Evolutionary conservation across 73 alveolate genomes (phyloP).

Genomic region (Paramecium caudatum): DNA sequence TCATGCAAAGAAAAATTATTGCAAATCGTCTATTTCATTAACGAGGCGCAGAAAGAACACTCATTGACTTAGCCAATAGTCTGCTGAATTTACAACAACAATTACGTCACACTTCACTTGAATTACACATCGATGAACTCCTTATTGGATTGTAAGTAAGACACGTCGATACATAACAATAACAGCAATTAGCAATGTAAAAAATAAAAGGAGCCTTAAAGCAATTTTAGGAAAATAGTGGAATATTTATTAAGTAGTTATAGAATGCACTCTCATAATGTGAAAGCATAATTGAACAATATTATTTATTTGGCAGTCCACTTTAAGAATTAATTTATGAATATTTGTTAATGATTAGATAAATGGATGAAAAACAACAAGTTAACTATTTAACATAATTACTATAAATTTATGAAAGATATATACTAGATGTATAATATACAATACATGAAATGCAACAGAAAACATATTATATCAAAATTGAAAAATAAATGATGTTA

Average conservation of each 20-base stretch:
- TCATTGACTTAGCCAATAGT: slow-evolving; percentile 40
- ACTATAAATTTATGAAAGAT: slow-evolving; percentile 23
- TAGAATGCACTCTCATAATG: neutral
- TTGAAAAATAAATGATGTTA: neutral
- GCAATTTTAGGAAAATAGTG: slow-evolving; percentile 4
- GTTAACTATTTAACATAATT: neutral
- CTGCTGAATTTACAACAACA: slow-evolving; percentile 16
- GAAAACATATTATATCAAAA: neutral
- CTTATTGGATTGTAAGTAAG: neutral
- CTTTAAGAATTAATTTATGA: slow-evolving; percentile 30
- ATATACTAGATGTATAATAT: slow-evolving; percentile 5
- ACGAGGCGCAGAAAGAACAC: slow-evolving; percentile 51
- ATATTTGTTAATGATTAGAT: slow-evolving; percentile 30
- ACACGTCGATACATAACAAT: neutral
- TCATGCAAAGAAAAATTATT: slow-evolving; percentile 30
- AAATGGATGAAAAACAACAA: neutral
- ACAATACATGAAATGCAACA: neutral
- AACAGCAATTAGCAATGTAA: neutral
- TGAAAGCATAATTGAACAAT: slow-evolving; percentile 50
- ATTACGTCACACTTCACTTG: slow-evolving; percentile 35
- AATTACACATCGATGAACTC: slow-evolving; percentile 9
- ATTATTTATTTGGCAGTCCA: slow-evolving; percentile 2
- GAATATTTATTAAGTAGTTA: neutral
- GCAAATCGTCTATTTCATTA: slow-evolving; percentile 45
- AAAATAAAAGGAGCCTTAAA: slow-evolving; percentile 6